Evolutionary conservation across 345 rosid species (phyloP), one percentile per base, ranked within the genome.

Genomic region (sweet orange (Citrus sinensis)): DNA sequence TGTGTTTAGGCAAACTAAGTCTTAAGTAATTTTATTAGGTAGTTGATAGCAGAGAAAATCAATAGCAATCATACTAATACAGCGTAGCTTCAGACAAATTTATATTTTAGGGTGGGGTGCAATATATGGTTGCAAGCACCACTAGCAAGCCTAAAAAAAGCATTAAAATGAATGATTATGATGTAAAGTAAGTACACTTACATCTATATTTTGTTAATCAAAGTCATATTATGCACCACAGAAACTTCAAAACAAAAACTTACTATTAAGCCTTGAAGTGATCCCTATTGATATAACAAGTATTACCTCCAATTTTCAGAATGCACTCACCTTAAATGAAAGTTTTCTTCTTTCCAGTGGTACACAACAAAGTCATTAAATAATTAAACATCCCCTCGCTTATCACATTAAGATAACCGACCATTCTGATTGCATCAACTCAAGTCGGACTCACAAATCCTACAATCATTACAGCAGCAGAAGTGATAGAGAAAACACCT

Each of bases 21-120:
- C 73, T 25, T 32, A 79, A 19, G 67, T 60, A 80, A 32, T 77
- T 64, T 64, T 61, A 72, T 42, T 11, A 55, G 8, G 59, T n/a
- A 1, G 56, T n/a, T 63, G 19, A 42, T 42, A 71, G 32, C 1
- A 55, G 27, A n/a, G 70, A 73, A 29, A 79, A 78, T 74, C 51
- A 34, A 11, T 67, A 78, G n/a, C 37, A 34, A 79, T 30, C 22
- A 70, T 37, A 62, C 61, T 22, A 46, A 74, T 68, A 51, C 42
- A 14, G 37, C 14, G 49, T 22, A 77, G 40, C 55, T 70, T 84
- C 76, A 56, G n/a, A 5, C 2, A 24, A 66, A 20, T 8, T 7
- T 34, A 29, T 55, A 55, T 13, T 37, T 25, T 35, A 22, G 30
- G 4, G 71, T 20, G 19, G 30, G 4, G 71, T 20, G 19, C 25